Base-by-base conservation (phyloP, 352 stramenopile genomes). In the Globisporangium camurandrum region DNA sequence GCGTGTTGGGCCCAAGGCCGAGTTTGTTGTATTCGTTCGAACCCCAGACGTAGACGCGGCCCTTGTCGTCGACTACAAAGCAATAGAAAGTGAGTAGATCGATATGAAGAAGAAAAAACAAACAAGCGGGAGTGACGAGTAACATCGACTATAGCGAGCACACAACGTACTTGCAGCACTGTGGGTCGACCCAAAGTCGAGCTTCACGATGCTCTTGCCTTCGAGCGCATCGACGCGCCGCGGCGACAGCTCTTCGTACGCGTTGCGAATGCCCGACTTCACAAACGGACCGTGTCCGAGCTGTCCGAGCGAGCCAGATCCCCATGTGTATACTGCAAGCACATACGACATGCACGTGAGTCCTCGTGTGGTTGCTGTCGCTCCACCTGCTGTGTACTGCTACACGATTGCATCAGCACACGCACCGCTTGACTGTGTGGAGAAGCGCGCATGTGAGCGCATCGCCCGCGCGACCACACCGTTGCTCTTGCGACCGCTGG, bases 11-110 rank as follows among this genome's bases (percentile, higher is more conserved):
- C 17, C 74, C 74, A 1, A 85, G 59, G 3, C 83, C 83, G 34
- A 93, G 67, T 54, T 93, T 88, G 55, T 76, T 84, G 62, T 95
- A 90, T 56, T 97, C 83, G 62, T 97, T 97, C 26, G 83, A 86
- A 24, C 90, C 90, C 83, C 83, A 93, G 51, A 66, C 74, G 59
- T 83, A 90, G 37, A 93, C 61, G 20, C 70, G 73, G 2, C 83
- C 83, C 19, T 69, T 54, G 24, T 73, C 73, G 34, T 92, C 78
- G 38, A 93, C 80, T 91, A 54, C 16, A 22, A 17, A 49, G n/a
- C 17, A 44, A 26, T 43, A 42, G 10, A 47, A 49, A 42, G n/a
- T n/a, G n/a, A n/a, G n/a, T n/a, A n/a, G n/a, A n/a, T 42, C 30
- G 1, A 58, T 17, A 41, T 20, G 40, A 56, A 59, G 40, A 17